Base-by-base conservation (phyloP, 148 eudicot species). In the Suaeda aralocaspica region DNA sequence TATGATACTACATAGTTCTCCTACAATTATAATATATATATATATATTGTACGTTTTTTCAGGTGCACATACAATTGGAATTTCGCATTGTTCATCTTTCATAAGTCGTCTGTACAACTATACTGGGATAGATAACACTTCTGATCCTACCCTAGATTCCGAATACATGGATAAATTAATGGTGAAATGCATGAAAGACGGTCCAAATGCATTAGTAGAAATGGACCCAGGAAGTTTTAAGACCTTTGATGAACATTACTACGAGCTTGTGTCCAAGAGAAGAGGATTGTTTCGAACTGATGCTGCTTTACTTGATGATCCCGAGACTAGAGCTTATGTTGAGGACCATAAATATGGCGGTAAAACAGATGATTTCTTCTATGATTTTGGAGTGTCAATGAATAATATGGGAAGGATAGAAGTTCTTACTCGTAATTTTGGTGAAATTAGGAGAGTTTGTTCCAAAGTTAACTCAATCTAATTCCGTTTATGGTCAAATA, bases 61-160 rank as follows among this genome's bases (percentile, higher is more conserved):
- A 89, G 95, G 95, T 6, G 91, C 83, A 12, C 91, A 87, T 66
- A 87, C 91, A 30, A 76, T 89, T 45, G 95, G 95, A 4, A 64
- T 78, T 28, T 59, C 71, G 0, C 94, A 79, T 24, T 88, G 90
- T 52, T 13, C 39, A 2, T 26, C 77, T 10, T 69, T 87, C 69
- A 30, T 28, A 25, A 68, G 66, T 28, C 70, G 95, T 8, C 80
- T 89, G 0, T 87, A 76, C 80, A 89, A 89, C 67, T 89, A 83
- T 81, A 79, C 81, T 6, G 94, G 94, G 44, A 78, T 74, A 39
- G 85, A 83, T 22, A 72, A 75, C 69, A 42, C 80, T 30, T 66
- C 72, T 2, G 95, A 89, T 28, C 88, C 89, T 22, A 28, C 85
- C 16, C 71, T 85, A 22, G 67, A 85, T 64, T 36, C 80, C 0